These are phyloP conservation scores for Galerina marginata DNA, from an alignment of 768 basidiomycete genomes.

Conservation along the genomic window DNA sequence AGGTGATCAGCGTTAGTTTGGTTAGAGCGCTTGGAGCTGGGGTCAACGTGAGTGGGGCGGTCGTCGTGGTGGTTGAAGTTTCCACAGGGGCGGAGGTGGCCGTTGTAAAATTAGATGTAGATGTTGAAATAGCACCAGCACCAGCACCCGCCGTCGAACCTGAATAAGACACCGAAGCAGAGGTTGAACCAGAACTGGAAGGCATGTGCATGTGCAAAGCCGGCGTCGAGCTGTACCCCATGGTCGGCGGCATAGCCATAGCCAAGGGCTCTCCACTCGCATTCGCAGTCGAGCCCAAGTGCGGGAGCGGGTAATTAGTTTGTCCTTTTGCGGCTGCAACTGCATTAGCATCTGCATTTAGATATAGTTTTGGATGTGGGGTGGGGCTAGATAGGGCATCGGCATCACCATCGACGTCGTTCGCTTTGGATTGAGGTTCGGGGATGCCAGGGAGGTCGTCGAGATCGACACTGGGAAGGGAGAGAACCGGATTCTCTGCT, in stretches of 20 bases:
- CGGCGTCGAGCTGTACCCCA: neutral
- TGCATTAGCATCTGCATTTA: neutral
- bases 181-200: neutral
- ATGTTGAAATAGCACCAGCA: neutral
- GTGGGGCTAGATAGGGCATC: neutral
- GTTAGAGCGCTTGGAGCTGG: neutral
- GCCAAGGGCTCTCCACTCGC: no score
- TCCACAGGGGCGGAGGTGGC: neutral
- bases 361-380: neutral
- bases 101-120: neutral
- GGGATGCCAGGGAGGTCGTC: neutral
- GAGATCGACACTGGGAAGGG: no score
- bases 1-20: slow-evolving; percentile 2
- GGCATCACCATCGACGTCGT: neutral
- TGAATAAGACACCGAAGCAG: neutral
- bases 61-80: no score
- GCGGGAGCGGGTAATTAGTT: neutral
- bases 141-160: neutral
- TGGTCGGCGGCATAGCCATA: neutral
- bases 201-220: neutral
- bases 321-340: neutral
- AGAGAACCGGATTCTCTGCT: no score
- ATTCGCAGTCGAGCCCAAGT: neutral
- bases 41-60: neutral
- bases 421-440: neutral